Evolutionary conservation across 208 protist genomes (phyloP).

Genomic region (Crithidia expoeki): DNA sequence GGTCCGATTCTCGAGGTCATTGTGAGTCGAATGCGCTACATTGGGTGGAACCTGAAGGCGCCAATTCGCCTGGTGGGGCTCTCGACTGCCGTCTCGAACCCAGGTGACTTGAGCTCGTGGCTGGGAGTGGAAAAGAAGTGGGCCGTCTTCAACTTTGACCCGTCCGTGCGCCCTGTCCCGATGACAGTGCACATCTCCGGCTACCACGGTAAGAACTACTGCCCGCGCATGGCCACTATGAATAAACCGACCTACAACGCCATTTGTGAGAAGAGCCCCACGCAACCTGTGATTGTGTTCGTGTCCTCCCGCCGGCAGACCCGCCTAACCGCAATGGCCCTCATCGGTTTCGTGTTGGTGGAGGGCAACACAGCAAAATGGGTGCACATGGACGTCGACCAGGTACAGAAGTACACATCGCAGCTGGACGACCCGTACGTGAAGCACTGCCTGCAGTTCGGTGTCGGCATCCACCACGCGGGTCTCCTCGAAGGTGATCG

Average conservation of each 20-base stretch:
- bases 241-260: conserved; percentile 99
- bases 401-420: conserved; percentile 81
- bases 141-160: conserved; percentile 99
- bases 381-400: conserved; percentile 88
- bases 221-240: conserved; percentile 99
- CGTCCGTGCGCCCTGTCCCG: conserved; percentile 98
- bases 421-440: conserved; percentile 89
- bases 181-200: conserved; percentile 97
- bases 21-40: conserved; percentile 98
- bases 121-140: conserved; percentile 94
- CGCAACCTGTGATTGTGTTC: conserved; percentile 99
- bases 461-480: conserved; percentile 99
- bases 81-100: conserved; percentile 99
- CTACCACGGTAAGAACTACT: conserved; percentile 98
- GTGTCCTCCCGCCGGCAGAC: conserved; percentile 99
- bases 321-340: conserved; percentile 97
- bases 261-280: conserved; percentile 94
- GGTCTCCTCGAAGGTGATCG: conserved; percentile 91
- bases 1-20: conserved; percentile 99
- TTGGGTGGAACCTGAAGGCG: conserved; percentile 92
- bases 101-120: conserved; percentile 98
- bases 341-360: conserved; percentile 95
- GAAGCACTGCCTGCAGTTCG: conserved; percentile 97
- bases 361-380: conserved; percentile 95
- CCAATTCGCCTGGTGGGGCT: conserved; percentile 98